phyloP scores from a whole-genome alignment of 257 asterid species.

The Ajuga chamaepitys region DNA sequence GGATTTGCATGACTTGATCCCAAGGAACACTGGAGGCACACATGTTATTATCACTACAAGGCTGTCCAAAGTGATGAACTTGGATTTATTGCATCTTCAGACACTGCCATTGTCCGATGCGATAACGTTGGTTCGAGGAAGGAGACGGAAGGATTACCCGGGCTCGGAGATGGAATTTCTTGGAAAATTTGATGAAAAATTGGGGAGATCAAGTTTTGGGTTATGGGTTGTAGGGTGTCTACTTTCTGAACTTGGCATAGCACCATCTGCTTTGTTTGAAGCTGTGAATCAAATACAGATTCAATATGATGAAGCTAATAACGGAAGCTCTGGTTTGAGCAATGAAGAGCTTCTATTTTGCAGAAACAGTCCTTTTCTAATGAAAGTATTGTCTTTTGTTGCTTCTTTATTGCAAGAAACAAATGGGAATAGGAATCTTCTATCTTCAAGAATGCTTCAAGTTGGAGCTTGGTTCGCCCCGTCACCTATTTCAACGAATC shows the following conservation, averaged over 20 bases:
- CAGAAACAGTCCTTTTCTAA: slow-evolving; percentile 45
- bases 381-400: slow-evolving; percentile 47
- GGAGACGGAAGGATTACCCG: slow-evolving; percentile 53
- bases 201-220: slow-evolving; percentile 68
- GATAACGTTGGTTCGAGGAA: slow-evolving; percentile 48
- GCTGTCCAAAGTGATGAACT: slow-evolving; percentile 50
- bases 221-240: slow-evolving; percentile 57
- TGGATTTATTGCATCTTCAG: slow-evolving; percentile 66
- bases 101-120: slow-evolving; percentile 55
- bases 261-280: slow-evolving; percentile 61
- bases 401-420: slow-evolving; percentile 36
- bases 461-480: slow-evolving; percentile 85
- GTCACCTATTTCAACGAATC: slow-evolving; percentile 48
- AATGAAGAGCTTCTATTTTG: slow-evolving; percentile 47
- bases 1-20: slow-evolving; percentile 72
- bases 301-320: slow-evolving; percentile 33
- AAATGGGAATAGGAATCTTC: slow-evolving; percentile 30
- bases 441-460: slow-evolving; percentile 63
- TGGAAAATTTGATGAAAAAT: slow-evolving; percentile 49
- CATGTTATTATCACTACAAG: slow-evolving; percentile 77
- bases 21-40: slow-evolving; percentile 76
- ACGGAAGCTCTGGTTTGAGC: slow-evolving; percentile 23
- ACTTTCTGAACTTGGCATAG: slow-evolving; percentile 52
- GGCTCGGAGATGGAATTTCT: slow-evolving; percentile 49
- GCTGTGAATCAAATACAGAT: slow-evolving; percentile 36